A percentile compares a stretch with the other conserved stretches of the same genome.
Conservation (phyloP, 2,329 filamentous ascomycete genomes). For the Claviceps quebecensis region DNA sequence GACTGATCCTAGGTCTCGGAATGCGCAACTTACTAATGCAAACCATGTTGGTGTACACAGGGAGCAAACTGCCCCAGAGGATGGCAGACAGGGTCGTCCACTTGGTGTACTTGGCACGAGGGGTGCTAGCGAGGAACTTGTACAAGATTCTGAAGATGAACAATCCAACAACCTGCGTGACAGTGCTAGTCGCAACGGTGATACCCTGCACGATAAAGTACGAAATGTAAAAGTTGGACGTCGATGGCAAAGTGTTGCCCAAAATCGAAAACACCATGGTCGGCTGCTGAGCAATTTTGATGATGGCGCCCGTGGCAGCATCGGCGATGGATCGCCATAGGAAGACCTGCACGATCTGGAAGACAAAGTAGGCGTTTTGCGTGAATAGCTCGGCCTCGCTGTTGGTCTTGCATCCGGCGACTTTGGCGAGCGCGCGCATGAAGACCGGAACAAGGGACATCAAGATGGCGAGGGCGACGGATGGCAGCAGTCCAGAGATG, state of each 20-base stretch:
- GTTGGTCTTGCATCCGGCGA: conserved; percentile 64
- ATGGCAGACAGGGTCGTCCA: conserved; percentile 56
- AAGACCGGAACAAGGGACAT: conserved; percentile 65
- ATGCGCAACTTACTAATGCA: conserved; percentile 42
- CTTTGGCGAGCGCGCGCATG: conserved; percentile 56
- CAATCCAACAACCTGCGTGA: conserved; percentile 55
- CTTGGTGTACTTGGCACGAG: conserved; percentile 61
- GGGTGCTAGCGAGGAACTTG: conserved; percentile 60
- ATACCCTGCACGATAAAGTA: conserved; percentile 83
- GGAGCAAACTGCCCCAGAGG: conserved; percentile 66
- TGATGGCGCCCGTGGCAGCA: conserved; percentile 56
- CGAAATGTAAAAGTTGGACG: conserved; percentile 85
- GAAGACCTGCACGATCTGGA: conserved; percentile 90
- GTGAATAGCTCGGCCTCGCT: conserved; percentile 76
- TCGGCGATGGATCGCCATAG: conserved; percentile 72
- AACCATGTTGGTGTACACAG: conserved; percentile 59
- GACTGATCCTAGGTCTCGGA: no score
- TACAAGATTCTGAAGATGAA: conserved; percentile 54
- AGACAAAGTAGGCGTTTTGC: conserved; percentile 83
- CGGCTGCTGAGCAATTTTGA: conserved; percentile 50
- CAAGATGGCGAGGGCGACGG: conserved; percentile 63
- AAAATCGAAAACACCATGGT: conserved; percentile 47
- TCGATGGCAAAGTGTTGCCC: conserved; percentile 59
- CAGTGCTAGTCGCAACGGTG: conserved; percentile 55
- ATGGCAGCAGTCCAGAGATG: conserved; percentile 70